Evolutionary conservation across 2,329 filamentous ascomycete genomes (phyloP).

Genomic region (Ophiosphaerella narmari): DNA sequence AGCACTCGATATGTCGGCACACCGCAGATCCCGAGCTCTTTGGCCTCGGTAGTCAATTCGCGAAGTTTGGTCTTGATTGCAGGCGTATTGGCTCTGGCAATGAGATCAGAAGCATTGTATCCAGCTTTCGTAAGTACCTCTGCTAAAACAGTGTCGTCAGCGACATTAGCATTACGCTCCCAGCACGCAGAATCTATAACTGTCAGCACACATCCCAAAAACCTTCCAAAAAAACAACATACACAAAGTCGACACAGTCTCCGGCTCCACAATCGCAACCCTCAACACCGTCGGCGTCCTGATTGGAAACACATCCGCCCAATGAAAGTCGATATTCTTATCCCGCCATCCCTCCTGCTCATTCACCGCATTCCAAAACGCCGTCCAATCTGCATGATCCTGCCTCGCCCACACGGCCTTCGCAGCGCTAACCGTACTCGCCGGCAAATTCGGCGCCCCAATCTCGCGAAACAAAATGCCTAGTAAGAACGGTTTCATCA

Average conservation of each 20-base stretch:
- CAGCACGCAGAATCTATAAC: conserved; percentile 38
- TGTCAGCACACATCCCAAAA: conserved; percentile 8
- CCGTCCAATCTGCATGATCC: conserved; percentile 40
- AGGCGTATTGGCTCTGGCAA: conserved; percentile 31
- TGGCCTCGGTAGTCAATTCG: conserved; percentile 37
- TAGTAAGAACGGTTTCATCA: conserved; percentile 40
- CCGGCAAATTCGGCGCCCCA: conserved; percentile 39
- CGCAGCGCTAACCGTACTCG: conserved; percentile 23
- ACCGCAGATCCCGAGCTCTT: conserved; percentile 37
- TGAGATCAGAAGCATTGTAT: conserved; percentile 27
- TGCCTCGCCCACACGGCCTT: conserved; percentile 35
- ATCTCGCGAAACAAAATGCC: conserved; percentile 44
- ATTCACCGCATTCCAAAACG: conserved; percentile 41
- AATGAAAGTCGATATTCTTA: conserved; percentile 34
- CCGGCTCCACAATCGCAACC: conserved; percentile 35
- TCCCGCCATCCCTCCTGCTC: conserved; percentile 29
- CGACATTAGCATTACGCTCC: conserved; percentile 36
- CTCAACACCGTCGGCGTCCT: conserved; percentile 40
- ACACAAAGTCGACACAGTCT: conserved; percentile 29
- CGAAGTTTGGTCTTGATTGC: conserved; percentile 31
- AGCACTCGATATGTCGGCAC: conserved; percentile 41
- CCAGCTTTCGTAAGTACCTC: conserved; percentile 32
- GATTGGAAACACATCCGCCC: conserved; percentile 40
- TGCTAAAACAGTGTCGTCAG: conserved; percentile 29
- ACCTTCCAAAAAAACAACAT: conserved; percentile 2